phyloP scores from a whole-genome alignment of 257 asterid species.

The Perilla frutescens region DNA sequence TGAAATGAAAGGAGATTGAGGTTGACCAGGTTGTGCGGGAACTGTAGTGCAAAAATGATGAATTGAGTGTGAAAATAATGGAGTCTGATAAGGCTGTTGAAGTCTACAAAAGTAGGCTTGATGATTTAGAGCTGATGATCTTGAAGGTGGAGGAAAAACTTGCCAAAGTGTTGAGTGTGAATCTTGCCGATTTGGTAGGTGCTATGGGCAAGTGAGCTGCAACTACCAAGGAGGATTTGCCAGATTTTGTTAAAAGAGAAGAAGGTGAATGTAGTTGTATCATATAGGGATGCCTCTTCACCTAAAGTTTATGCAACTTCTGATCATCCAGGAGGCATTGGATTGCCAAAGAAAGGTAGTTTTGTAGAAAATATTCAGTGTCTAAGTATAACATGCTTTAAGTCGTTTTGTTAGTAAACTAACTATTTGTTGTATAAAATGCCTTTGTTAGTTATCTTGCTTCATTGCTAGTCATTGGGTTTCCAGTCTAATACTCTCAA shows the following conservation, averaged over 20 bases:
- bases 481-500: neutral
- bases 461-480: neutral
- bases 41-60: slow-evolving; percentile 21
- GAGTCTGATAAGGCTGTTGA: neutral
- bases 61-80: slow-evolving; percentile 20
- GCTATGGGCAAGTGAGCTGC: neutral
- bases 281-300: neutral
- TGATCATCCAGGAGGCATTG: neutral
- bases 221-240: neutral
- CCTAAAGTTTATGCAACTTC: neutral
- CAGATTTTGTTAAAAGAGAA: neutral
- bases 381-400: neutral
- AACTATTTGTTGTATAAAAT: neutral
- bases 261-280: neutral
- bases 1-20: slow-evolving; percentile 8
- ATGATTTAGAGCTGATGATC: neutral
- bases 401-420: neutral
- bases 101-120: neutral
- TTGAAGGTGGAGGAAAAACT: neutral
- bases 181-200: neutral
- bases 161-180: neutral
- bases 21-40: slow-evolving; percentile 1
- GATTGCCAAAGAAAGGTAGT: slow-evolving; percentile 4
- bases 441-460: neutral
- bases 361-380: neutral